Evolutionary conservation across 1,284 basidiomycete genomes (phyloP).

Genomic region (Ustilago vetiveriae): DNA sequence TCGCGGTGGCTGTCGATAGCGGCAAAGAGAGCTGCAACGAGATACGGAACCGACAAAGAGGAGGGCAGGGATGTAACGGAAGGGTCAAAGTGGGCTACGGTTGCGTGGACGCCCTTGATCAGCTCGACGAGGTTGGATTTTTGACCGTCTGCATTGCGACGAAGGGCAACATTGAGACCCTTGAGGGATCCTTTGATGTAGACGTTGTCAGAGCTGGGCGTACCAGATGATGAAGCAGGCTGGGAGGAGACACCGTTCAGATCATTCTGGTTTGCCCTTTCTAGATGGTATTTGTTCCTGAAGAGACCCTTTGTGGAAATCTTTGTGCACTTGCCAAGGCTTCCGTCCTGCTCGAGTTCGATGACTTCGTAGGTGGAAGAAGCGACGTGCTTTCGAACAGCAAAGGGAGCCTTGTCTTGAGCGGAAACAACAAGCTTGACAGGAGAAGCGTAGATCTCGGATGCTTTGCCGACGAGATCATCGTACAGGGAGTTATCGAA

Average conservation of each 20-base stretch:
- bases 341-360: conserved; percentile 25
- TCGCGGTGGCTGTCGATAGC: conserved; percentile 47
- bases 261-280: conserved; percentile 3
- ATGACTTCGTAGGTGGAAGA: conserved; percentile 43
- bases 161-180: conserved; percentile 25
- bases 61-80: conserved; percentile 16
- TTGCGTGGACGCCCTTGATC: conserved; percentile 36
- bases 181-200: conserved; percentile 48
- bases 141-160: conserved; percentile 25
- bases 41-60: conserved; percentile 20
- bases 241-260: background rate
- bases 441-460: conserved; percentile 26
- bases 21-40: conserved; percentile 34
- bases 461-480: conserved; percentile 18
- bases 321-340: conserved; percentile 38
- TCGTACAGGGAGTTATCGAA: conserved; percentile 32
- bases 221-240: conserved; percentile 1
- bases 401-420: conserved; percentile 16
- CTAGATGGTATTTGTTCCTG: conserved; percentile 45
- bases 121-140: conserved; percentile 39
- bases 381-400: conserved; percentile 45
- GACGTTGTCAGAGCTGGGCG: conserved; percentile 15
- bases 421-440: conserved; percentile 30
- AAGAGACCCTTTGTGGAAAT: conserved; percentile 43
- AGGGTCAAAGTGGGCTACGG: conserved; percentile 37